A percentile compares a stretch with the other conserved stretches of the same genome.
phyloP scores from a whole-genome alignment of 2,329 filamentous ascomycete genomes.

The Cladosporium austrohemisphaericum region DNA sequence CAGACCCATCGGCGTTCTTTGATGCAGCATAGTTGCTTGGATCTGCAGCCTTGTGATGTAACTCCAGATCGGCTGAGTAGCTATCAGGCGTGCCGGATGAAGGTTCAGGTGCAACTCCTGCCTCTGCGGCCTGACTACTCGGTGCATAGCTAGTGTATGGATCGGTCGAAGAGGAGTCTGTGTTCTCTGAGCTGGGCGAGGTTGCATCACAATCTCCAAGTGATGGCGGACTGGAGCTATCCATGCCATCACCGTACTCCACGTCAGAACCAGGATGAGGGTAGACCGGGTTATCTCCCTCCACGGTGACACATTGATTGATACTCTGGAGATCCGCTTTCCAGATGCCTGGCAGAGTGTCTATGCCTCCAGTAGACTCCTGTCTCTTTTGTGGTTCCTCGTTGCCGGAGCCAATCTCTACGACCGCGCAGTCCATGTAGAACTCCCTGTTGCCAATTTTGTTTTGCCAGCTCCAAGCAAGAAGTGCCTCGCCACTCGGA shows the following conservation, averaged over 20 bases:
- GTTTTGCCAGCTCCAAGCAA: constrained; percentile 62
- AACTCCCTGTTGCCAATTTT: constrained; percentile 68
- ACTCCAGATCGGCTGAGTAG: not conserved
- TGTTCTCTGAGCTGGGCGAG: not conserved
- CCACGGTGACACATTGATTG: constrained; percentile 39
- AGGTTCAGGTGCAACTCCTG: not conserved
- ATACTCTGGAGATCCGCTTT: constrained; percentile 42
- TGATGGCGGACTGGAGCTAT: constrained; percentile 25
- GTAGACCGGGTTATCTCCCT: constrained; percentile 39
- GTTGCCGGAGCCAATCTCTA: constrained; percentile 51
- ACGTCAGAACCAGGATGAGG: constrained; percentile 41
- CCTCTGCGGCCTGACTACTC: not conserved
- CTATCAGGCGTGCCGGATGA: not conserved
- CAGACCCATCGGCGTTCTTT: too few relatives aligned
- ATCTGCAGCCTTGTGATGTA: not conserved
- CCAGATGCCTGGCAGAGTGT: constrained; percentile 40
- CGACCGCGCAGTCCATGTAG: constrained; percentile 80
- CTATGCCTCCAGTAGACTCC: constrained; percentile 22
- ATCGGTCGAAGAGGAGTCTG: constrained; percentile 4
- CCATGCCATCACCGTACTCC: constrained; percentile 35
- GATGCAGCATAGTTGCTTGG: too few relatives aligned
- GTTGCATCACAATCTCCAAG: constrained; percentile 31
- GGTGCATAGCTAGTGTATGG: constrained; percentile 9
- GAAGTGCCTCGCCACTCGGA: constrained; percentile 57
- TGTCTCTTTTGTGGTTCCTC: constrained; percentile 20